Base-by-base conservation (phyloP, 2,329 filamentous ascomycete genomes). In the Didymella keratinophila region DNA sequence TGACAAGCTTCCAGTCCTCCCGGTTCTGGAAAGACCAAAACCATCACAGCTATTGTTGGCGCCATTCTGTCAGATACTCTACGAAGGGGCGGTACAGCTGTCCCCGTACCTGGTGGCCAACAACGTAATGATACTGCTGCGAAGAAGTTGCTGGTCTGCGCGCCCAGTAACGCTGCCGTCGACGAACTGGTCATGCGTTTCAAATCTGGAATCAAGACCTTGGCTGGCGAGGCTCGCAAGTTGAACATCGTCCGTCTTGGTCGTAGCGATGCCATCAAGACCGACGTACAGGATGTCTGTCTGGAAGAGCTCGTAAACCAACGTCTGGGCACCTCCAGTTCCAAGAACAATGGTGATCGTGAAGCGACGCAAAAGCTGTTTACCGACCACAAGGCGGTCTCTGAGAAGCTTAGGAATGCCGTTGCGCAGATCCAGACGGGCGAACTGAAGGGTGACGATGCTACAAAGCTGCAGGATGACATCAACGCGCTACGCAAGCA, bases 21-120 rank as follows among this genome's bases (percentile, higher is more conserved):
- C 1, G 95, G 95, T 76, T 97, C 95, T 4, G 95, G 94, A 72
- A 99, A 99, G 80, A 99, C 95, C 0, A 99, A 99, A 76, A 99
- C 95, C 0, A 99, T 99, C 60, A 87, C 96, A 55, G 95, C 94
- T 30, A 96, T 99, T 83, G 93, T 98, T 23, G 95, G 95, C 34
- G 91, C 92, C 36, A 82, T 99, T 16, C 77, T 97, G 43, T 90
- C 87, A 6, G 84, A 86, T 37, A 82, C 68, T 48, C 83, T 86
- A 51, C 79, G 81, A 50, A 70, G 75, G 23, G 79, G 80, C 39
- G 83, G 80, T 9, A 81, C 83, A 14, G 75, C 82, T 18, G 78
- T 82, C 45, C 63, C 66, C 20, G 65, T 80, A 47, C 80, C 79
- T 14, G 73, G 68, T 7, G 73, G 67, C 9, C 68, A 71, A 49